Evolutionary conservation across 208 protist genomes (phyloP), one percentile per base, ranked within the genome.

Genomic region (Polymyxa betae): DNA sequence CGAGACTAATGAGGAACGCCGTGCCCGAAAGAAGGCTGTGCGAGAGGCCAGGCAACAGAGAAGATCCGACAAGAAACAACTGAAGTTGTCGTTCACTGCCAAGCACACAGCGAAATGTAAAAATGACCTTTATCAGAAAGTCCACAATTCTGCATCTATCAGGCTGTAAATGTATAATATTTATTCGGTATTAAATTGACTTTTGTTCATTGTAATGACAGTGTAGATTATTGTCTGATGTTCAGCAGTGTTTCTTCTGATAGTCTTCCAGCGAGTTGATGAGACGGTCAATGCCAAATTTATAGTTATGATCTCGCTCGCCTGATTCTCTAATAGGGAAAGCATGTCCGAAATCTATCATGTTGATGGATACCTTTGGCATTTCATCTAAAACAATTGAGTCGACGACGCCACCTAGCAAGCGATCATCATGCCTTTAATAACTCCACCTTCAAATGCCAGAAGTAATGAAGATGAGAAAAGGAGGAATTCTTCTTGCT

Each of bases 311-410:
- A n/a, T 82, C 72, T 82, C 72, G n/a, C 16, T 35, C 72, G 5
- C 35, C 40, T 5, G 5, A n/a, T 38, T 82, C 72, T 20, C 5
- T 5, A 82, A 82, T 82, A 40, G 72, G 72, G 40, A 82, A 82
- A 43, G 72, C 72, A 35, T 82, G 72, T n/a, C 72, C 72, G 72
- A 82, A 82, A 82, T 82, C 72, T 20, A 82, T 82, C 72, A 82
- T 82, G n/a, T 82, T 35, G 12, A 82, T n/a, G 72, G 16, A 35
- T 35, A 43, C 72, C 40, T 5, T 12, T 45, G 72, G 16, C 5
- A 45, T 43, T 5, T 5, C 49, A 60, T 60, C 49, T 60, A 24
- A 5, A n/a, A n/a, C n/a, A n/a, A n/a, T n/a, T n/a, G n/a, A n/a
- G n/a, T n/a, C n/a, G n/a, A n/a, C n/a, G n/a, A n/a, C n/a, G n/a